Evolutionary conservation across 345 rosid genomes (phyloP).

Genomic region (Bruguiera parviflora): DNA sequence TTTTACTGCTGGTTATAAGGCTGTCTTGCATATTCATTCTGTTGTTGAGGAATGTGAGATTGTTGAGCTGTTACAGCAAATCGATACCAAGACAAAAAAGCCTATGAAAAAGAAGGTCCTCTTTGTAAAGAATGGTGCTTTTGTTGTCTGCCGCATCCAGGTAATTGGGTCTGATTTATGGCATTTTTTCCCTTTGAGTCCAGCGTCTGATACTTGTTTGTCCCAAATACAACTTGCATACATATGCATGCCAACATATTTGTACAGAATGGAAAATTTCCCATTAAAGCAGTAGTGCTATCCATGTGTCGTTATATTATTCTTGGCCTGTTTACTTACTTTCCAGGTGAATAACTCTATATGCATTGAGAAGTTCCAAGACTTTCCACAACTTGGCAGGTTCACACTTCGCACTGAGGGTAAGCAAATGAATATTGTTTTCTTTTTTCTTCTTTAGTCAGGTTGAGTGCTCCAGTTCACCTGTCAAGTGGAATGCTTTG

Average conservation of each 20-base stretch:
- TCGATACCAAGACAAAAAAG: conserved; percentile 79
- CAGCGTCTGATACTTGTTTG: background rate
- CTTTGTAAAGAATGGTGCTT: conserved; percentile 87
- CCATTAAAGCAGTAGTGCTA: background rate
- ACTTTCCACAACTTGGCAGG: conserved; percentile 93
- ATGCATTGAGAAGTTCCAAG: conserved; percentile 79
- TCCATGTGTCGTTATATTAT: background rate
- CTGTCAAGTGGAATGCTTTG: conserved; percentile 6
- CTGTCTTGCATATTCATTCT: conserved; percentile 86
- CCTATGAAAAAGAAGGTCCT: conserved; percentile 87
- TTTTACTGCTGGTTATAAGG: conserved; percentile 96
- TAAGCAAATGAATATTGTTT: conserved; percentile 13
- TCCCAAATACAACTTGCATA: background rate
- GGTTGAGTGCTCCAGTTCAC: background rate
- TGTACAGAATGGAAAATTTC: background rate
- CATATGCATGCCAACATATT: background rate
- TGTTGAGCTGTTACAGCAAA: conserved; percentile 71
- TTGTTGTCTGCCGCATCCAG: conserved; percentile 85
- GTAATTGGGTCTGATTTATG: conserved; percentile 18
- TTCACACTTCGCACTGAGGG: conserved; percentile 99
- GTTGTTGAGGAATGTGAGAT: conserved; percentile 97
- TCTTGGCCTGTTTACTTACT: background rate
- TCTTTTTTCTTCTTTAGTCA: background rate
- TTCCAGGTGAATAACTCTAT: conserved; percentile 68
- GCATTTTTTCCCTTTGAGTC: background rate